Conservation (phyloP, 2,329 filamentous ascomycete genomes). For the Hortaea werneckii region DNA sequence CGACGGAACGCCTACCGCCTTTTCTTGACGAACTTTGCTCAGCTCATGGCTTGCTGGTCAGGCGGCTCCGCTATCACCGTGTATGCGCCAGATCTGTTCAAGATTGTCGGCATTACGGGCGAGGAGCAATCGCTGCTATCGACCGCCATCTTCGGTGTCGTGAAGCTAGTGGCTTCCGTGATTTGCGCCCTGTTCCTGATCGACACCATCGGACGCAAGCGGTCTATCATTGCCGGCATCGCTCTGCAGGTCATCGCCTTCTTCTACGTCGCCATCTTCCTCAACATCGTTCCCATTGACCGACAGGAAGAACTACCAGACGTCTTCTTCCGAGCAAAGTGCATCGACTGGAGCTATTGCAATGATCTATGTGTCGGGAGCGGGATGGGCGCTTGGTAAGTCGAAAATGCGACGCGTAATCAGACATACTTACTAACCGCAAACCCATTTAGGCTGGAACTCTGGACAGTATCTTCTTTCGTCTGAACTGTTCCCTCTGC, state of each 20-base stretch:
- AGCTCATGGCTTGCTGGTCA: too few species aligned
- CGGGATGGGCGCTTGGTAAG: constrained; percentile 54
- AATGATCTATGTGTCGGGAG: constrained; percentile 42
- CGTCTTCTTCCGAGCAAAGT: constrained; percentile 33
- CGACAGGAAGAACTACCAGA: constrained; percentile 24
- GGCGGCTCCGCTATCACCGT: too few species aligned
- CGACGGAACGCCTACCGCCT: too few species aligned
- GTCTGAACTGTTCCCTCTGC: too few species aligned
- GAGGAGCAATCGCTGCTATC: too few species aligned
- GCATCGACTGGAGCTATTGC: constrained; percentile 42
- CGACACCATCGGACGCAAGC: constrained; percentile 64
- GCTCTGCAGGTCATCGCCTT: constrained; percentile 37
- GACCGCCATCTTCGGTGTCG: constrained; percentile 55
- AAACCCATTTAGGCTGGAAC: too few species aligned
- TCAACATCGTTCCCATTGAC: constrained; percentile 45
- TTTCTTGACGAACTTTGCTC: too few species aligned
- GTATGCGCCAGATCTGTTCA: too few species aligned
- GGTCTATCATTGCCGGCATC: constrained; percentile 39
- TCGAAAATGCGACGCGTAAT: too few species aligned
- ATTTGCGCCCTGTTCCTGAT: constrained; percentile 66
- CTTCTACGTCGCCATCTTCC: constrained; percentile 41
- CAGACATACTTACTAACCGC: too few species aligned
- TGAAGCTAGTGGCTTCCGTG: constrained; percentile 58
- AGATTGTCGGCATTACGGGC: too few species aligned
- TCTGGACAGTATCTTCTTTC: too few species aligned